Percentiles rank a stretch among this genome's conserved stretches.
Evolutionary conservation across 2,329 filamentous ascomycete species (phyloP).

Genomic region (Sarocladium kiliense): DNA sequence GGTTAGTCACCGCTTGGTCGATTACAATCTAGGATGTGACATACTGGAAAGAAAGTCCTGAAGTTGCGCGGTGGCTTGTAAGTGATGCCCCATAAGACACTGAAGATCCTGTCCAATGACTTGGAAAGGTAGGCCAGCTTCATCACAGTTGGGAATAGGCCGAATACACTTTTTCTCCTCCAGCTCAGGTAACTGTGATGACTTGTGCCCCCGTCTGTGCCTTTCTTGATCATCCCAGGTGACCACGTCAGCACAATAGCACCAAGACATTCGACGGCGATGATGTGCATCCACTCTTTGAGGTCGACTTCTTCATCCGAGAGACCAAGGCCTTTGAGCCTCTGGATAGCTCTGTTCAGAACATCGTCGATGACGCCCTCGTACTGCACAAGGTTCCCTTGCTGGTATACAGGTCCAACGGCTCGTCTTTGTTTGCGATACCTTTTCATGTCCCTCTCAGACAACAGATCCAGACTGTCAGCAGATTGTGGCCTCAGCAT

Average conservation of each 20-base stretch:
- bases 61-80: constrained; percentile 39
- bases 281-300: constrained; percentile 53
- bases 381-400: constrained; percentile 35
- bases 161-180: constrained; percentile 48
- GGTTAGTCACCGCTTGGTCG: neutral
- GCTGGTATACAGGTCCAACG: constrained; percentile 43
- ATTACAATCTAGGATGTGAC: neutral
- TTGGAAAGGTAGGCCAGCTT: constrained; percentile 33
- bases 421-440: constrained; percentile 45
- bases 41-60: constrained; percentile 44
- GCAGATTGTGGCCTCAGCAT: constrained; percentile 26
- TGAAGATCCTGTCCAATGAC: constrained; percentile 32
- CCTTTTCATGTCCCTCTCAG: constrained; percentile 39
- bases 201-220: constrained; percentile 42
- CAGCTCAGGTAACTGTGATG: constrained; percentile 43
- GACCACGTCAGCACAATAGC: constrained; percentile 48
- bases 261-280: constrained; percentile 46
- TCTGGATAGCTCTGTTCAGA: constrained; percentile 27
- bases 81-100: constrained; percentile 37
- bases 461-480: constrained; percentile 46
- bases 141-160: constrained; percentile 39
- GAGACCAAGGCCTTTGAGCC: constrained; percentile 29
- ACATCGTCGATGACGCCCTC: constrained; percentile 36
- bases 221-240: constrained; percentile 37
- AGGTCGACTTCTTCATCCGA: constrained; percentile 39